Evolutionary conservation across 2,329 filamentous ascomycete genomes (phyloP).

Genomic region (Fusarium camptoceras): DNA sequence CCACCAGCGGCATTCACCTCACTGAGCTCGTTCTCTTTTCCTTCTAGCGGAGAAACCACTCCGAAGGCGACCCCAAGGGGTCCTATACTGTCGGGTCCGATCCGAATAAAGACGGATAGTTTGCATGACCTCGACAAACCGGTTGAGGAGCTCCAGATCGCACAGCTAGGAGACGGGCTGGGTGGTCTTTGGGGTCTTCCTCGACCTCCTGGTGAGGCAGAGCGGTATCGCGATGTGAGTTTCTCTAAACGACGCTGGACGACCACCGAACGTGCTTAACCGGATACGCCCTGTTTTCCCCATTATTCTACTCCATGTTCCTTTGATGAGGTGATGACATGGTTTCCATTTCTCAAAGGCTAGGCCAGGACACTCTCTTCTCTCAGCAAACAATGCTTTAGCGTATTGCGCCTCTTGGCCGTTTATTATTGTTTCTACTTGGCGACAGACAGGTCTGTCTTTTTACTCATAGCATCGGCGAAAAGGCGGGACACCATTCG

Average conservation of each 20-base stretch:
- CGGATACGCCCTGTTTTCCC: background rate
- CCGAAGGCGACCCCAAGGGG: slow-evolving; percentile 41
- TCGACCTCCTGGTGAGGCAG: slow-evolving; percentile 58
- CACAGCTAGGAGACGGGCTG: slow-evolving; percentile 53
- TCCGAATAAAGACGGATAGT: slow-evolving; percentile 52
- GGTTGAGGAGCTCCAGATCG: slow-evolving; percentile 49
- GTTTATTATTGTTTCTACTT: slow-evolving; percentile 22
- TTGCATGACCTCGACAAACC: slow-evolving; percentile 46
- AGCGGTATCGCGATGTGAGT: slow-evolving; percentile 59
- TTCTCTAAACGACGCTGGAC: slow-evolving; percentile 67
- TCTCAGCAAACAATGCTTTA: slow-evolving; percentile 34
- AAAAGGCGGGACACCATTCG: slow-evolving; percentile 36
- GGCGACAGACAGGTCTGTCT: slow-evolving; percentile 40
- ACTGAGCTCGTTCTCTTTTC: slow-evolving; percentile 37
- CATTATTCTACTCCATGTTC: slow-evolving; percentile 17
- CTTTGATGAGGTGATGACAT: slow-evolving; percentile 26
- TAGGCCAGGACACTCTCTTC: slow-evolving; percentile 16
- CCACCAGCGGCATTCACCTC: slow-evolving; percentile 40
- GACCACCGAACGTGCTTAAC: slow-evolving; percentile 59
- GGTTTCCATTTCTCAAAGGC: slow-evolving; percentile 4
- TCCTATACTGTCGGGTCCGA: slow-evolving; percentile 51
- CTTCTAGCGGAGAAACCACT: slow-evolving; percentile 31
- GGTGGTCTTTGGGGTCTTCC: slow-evolving; percentile 61
- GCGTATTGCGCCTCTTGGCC: slow-evolving; percentile 39
- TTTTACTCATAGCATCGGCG: slow-evolving; percentile 45